Percentiles rank a stretch among this genome's conserved stretches.
These are phyloP conservation scores for Exophiala aquamarina DNA, from an alignment of 2,329 filamentous ascomycete species.

Conservation along the genomic window DNA sequence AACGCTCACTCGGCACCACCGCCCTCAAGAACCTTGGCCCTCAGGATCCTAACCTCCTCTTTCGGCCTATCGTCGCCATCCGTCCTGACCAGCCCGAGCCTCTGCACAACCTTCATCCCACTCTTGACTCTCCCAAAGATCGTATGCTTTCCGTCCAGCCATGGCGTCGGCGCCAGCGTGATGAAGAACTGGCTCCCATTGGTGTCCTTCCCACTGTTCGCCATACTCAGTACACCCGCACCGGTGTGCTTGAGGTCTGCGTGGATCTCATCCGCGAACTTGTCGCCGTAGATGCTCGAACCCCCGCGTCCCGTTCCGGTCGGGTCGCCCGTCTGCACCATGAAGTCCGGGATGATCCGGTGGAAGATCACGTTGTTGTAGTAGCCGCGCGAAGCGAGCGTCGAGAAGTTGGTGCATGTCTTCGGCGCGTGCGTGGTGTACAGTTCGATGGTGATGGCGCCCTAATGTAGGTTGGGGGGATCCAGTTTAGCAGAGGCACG, in stretches of 20 bases:
- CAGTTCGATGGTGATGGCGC: conserved; percentile 81
- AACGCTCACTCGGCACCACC: conserved; percentile 9
- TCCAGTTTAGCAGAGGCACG: conserved; percentile 20
- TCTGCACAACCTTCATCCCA: conserved; percentile 79
- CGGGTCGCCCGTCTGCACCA: conserved; percentile 93
- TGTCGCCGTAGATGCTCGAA: conserved; percentile 84
- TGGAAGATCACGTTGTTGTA: conserved; percentile 87
- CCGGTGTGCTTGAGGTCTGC: conserved; percentile 82
- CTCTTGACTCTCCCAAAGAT: conserved; percentile 89
- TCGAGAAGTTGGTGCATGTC: conserved; percentile 84
- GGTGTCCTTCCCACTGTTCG: conserved; percentile 87
- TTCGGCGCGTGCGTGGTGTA: conserved; percentile 85
- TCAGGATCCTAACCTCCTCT: conserved; percentile 78
- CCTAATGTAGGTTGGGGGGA: conserved; percentile 51
- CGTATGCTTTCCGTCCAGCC: conserved; percentile 95
- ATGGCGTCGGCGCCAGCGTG: conserved; percentile 89
- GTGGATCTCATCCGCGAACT: conserved; percentile 90
- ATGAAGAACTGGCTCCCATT: conserved; percentile 97
- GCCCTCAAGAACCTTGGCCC: conserved; percentile 65
- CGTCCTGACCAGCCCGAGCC: conserved; percentile 86
- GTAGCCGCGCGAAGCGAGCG: conserved; percentile 78
- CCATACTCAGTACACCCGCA: conserved; percentile 93
- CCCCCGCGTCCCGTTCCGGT: conserved; percentile 92
- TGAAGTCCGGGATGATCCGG: conserved; percentile 93
- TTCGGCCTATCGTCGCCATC: conserved; percentile 75